Evolutionary conservation across 352 stramenopile genomes (phyloP), one percentile per base, ranked within the genome.

Genomic region (Nannochloropsis limnetica): DNA sequence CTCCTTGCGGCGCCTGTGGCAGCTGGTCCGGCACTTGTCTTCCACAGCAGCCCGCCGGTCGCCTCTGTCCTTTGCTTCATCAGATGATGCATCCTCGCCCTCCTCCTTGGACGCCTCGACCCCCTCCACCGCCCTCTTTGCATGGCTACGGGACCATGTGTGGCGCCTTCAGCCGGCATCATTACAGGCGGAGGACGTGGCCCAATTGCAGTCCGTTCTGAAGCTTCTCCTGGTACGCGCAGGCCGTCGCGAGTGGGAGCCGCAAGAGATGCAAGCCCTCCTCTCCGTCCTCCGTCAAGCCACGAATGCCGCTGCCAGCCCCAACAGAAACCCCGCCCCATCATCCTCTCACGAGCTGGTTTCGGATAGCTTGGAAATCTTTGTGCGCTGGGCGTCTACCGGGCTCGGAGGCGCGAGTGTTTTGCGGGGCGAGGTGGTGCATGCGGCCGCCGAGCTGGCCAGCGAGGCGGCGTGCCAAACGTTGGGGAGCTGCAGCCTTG

Each of bases 391-490:
- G 61, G 61, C 11, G 3, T 25, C 61, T 74, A 20, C 25, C n/a
- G 22, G 61, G n/a, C n/a, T 74, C 5, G 61, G 15, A 17, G n/a
- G 22, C n/a, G 25, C 3, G 9, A 23, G 9, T 31, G n/a, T 4
- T 28, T 74, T 74, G 61, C n/a, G n/a, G n/a, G 11, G 20, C n/a
- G 61, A 74, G n/a, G 61, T 74, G 61, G 61, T 74, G 61, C 61
- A 74, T 29, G n/a, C n/a, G 9, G 61, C 61, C 11, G 61, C 61
- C 61, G 20, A 74, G n/a, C 25, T 74, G 6, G 61, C 25, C 8
- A 74, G 61, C 61, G 61, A 74, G 61, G 61, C 61, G 61, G 61
- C 61, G 3, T 74, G n/a, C n/a, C 61, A 74, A 22, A 29, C 61
- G 3, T 74, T 74, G 1, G 61, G 25, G 8, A 74, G n/a, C n/a